Evolutionary conservation across 176 grass and related monocot genomes (phyloP), one percentile per base, ranked within the genome.

Genomic region (Avena atlantica): DNA sequence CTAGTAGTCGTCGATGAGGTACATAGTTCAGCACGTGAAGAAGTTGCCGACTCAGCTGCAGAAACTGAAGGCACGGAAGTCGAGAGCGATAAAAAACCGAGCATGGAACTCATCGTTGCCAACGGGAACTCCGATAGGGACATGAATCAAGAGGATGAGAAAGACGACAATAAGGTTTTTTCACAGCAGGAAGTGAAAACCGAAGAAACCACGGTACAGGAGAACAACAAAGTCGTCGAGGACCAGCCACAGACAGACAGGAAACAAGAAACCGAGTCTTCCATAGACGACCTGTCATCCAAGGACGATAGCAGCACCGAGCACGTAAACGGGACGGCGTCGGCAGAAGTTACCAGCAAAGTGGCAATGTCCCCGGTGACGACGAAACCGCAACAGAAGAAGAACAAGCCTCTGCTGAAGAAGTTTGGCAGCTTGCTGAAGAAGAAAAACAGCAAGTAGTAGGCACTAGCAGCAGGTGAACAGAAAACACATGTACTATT

Each of bases 371-470:
- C 73, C 24, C 73, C 84, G 14, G 85, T 74, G 11, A 81, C 87
- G 4, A 95, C 40, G 40, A 42, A 42, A 42, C 40, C 40, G 40
- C 40, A 94, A 82, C 87, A 78, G 86, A 97, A 97, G 81, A 99
- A 92, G 87, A 99, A 93, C 42, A 94, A 85, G 50, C 83, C 97
- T 74, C 89, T 99, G 86, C 78, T 94, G 47, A 90, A 92, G 89
- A 99, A 99, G 87, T 90, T 99, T 90, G 94, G 94, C 13, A 88
- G 74, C 78, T 78, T 99, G 52, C 85, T 99, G 87, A 96, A 94
- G 86, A 99, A 95, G 97, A 98, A 92, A 87, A 97, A 81, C 71
- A 94, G 83, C 78, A 97, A 97, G 90, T 89, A 97, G 74, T 56
- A 77, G 27, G 27, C 29, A 25, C 29, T 67, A 67, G 45, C 45